Evolutionary conservation across 495 filamentous ascomycete genomes (phyloP).

Genomic region (Lineolata rhizophorae): DNA sequence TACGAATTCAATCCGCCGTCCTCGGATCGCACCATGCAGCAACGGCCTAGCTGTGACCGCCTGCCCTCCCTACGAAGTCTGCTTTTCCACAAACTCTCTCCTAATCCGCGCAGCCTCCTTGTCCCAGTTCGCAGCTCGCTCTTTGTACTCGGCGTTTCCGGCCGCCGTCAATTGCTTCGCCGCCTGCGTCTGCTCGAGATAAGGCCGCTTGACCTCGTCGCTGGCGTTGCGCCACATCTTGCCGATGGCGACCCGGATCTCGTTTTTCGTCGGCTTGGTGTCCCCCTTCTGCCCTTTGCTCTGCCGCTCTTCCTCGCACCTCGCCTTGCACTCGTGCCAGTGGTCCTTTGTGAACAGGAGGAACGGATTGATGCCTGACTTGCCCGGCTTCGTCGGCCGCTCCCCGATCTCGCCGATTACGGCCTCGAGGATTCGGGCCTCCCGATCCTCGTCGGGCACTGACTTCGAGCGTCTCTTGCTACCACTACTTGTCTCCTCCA

Average conservation of each 20-base stretch:
- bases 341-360: conserved; percentile 56
- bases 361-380: conserved; percentile 41
- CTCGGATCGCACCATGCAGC: too few species aligned
- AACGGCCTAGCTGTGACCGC: too few species aligned
- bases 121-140: conserved; percentile 46
- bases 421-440: conserved; percentile 45
- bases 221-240: conserved; percentile 71
- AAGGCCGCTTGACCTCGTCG: conserved; percentile 47
- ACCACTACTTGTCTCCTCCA: too few species aligned
- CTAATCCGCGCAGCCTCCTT: conserved; percentile 33
- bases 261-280: conserved; percentile 43
- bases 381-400: conserved; percentile 44
- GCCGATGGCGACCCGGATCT: conserved; percentile 61
- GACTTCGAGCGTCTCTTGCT: conserved; percentile 1
- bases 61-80: too few species aligned
- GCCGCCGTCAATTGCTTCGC: conserved; percentile 41
- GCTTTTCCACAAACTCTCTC: conserved; percentile 35
- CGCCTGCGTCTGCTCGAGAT: conserved; percentile 43
- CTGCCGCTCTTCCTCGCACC: conserved; percentile 45
- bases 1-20: too few species aligned
- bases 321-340: conserved; percentile 49
- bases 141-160: conserved; percentile 33
- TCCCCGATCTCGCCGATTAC: conserved; percentile 50
- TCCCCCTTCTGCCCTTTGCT: conserved; percentile 38
- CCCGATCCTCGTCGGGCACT: conserved; percentile 34